Conservation (phyloP, 176 grass and related monocot species). For the Areca catechu region DNA sequence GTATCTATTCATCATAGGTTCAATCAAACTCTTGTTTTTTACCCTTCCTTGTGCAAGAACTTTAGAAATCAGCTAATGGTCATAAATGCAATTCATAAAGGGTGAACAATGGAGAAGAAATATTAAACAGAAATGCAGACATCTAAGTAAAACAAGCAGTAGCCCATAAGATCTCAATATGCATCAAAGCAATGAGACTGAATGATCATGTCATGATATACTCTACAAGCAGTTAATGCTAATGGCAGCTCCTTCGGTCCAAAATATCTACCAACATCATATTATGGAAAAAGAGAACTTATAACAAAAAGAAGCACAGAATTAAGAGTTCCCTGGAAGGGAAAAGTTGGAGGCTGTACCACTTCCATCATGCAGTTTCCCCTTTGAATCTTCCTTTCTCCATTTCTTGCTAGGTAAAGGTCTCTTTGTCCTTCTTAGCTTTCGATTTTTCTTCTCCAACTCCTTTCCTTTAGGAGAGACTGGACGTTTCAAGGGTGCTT, state of each 20-base stretch:
- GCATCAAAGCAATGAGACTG: neutral
- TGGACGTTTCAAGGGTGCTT: slow-evolving; percentile 41
- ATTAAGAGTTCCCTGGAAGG: neutral
- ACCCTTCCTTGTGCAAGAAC: too few species aligned
- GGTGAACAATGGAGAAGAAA: too few species aligned
- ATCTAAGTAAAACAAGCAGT: too few species aligned
- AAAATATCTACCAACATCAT: too few species aligned
- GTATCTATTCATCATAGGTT: too few species aligned
- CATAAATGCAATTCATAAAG: too few species aligned
- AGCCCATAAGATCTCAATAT: neutral
- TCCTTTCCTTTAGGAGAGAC: slow-evolving; percentile 34
- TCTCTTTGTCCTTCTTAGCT: slow-evolving; percentile 39
- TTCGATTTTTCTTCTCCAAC: slow-evolving; percentile 39
- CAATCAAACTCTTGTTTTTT: too few species aligned
- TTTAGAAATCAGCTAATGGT: too few species aligned
- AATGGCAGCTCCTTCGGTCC: too few species aligned
- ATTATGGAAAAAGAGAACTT: neutral
- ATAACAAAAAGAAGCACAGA: neutral
- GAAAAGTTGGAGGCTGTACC: slow-evolving; percentile 13
- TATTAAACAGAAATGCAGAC: too few species aligned
- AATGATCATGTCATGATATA: too few species aligned
- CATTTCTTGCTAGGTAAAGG: slow-evolving; percentile 82
- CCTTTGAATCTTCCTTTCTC: slow-evolving; percentile 44
- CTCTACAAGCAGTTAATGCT: too few species aligned
- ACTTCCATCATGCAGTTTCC: neutral